Conservation (phyloP, 2,329 filamentous ascomycete species). For the Pseudogymnoascus sp. region DNA sequence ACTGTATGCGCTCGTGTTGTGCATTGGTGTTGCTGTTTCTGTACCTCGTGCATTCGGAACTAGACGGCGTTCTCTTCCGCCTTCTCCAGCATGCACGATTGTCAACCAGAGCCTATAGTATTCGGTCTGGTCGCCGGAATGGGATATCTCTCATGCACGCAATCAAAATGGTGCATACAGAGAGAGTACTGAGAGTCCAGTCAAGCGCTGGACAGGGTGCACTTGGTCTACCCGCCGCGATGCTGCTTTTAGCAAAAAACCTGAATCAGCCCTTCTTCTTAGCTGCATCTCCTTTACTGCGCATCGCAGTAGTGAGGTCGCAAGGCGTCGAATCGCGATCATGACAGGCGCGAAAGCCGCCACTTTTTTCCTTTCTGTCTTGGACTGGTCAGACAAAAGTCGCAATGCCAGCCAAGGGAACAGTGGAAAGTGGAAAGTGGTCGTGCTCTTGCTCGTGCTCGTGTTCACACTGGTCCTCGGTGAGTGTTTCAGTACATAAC, state of each 20-base stretch:
- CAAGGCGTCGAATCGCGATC: background rate
- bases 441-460: background rate
- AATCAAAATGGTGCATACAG: conserved; percentile 6
- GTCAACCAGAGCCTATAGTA: background rate
- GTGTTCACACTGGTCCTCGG: background rate
- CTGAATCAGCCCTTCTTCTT: background rate
- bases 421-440: background rate
- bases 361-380: background rate
- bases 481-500: background rate
- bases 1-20: conserved; percentile 5
- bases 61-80: conserved; percentile 8
- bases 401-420: background rate
- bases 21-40: too few relatives aligned
- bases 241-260: conserved; percentile 4
- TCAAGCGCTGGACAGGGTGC: conserved; percentile 1
- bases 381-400: background rate
- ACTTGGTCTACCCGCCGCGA: conserved; percentile 6
- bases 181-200: background rate
- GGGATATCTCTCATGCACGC: conserved; percentile 1
- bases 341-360: conserved; percentile 3
- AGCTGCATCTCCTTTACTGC: background rate
- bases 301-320: background rate
- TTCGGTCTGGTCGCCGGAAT: background rate
- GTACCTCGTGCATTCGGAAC: conserved; percentile 8
- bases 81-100: conserved; percentile 5